Conservation (phyloP, 306 rosid species). For the Trichosanthes truncata region DNA sequence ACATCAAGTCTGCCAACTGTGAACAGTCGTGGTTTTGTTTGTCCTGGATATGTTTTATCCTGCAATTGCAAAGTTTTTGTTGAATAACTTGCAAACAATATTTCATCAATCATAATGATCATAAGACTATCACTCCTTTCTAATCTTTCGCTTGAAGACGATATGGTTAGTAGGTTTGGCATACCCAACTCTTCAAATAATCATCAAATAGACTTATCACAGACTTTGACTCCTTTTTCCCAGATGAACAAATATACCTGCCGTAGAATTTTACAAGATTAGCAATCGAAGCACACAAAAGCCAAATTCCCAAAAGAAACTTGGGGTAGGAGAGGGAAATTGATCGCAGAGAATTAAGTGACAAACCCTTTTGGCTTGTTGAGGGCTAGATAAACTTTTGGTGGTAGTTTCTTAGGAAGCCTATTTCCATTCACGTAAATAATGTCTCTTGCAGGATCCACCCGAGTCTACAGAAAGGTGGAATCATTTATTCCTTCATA, state of each 20-base stretch:
- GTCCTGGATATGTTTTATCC: conserved; percentile 58
- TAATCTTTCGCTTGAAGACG: background rate
- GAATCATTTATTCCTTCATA: background rate
- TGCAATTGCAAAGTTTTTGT: conserved; percentile 20
- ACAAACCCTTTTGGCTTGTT: conserved; percentile 97
- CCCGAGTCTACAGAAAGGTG: conserved; percentile 49
- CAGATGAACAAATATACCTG: conserved; percentile 87
- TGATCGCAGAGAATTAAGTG: conserved; percentile 7
- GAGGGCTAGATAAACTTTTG: conserved; percentile 77
- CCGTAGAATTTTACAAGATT: background rate
- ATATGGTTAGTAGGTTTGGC: conserved; percentile 12
- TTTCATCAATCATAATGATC: background rate
- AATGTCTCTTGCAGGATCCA: conserved; percentile 75
- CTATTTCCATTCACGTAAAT: conserved; percentile 88
- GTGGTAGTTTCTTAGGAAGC: conserved; percentile 84
- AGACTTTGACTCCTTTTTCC: conserved; percentile 67
- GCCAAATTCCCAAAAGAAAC: background rate
- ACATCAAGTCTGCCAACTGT: conserved; percentile 98
- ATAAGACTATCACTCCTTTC: background rate
- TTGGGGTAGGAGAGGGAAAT: background rate
- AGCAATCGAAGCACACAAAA: background rate
- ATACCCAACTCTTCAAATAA: conserved; percentile 64
- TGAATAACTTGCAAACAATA: background rate
- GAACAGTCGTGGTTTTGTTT: conserved; percentile 63
- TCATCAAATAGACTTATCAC: conserved; percentile 64